These are phyloP conservation scores for Sclerotinia glacialis DNA, from an alignment of 2,329 filamentous ascomycete species.

Conservation along the genomic window DNA sequence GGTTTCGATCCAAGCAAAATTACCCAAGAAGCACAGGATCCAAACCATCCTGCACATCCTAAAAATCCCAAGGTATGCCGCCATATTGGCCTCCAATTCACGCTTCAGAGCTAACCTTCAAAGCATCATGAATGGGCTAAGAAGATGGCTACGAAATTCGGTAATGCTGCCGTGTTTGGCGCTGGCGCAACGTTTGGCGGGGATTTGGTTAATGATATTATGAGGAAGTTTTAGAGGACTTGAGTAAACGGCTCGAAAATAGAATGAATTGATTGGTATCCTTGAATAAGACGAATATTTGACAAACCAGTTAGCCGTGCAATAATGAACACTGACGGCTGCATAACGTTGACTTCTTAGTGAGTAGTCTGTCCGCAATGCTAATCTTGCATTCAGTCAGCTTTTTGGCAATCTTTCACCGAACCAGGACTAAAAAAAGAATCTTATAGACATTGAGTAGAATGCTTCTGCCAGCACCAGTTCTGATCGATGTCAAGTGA, in stretches of 20 bases:
- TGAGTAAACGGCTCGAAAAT: not conserved
- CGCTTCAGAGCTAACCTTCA: constrained; percentile 1
- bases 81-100: not conserved
- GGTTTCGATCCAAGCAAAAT: constrained; percentile 31
- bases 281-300: too few relatives aligned
- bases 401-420: too few relatives aligned
- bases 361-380: not conserved
- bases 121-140: constrained; percentile 38
- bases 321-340: not conserved
- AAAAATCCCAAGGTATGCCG: constrained; percentile 33
- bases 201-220: constrained; percentile 27
- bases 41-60: constrained; percentile 38
- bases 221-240: constrained; percentile 12
- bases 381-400: not conserved
- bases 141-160: constrained; percentile 34
- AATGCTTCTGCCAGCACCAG: too few relatives aligned
- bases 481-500: too few relatives aligned
- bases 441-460: too few relatives aligned
- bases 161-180: constrained; percentile 38
- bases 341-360: not conserved
- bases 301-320: not conserved
- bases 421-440: too few relatives aligned
- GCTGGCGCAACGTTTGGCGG: constrained; percentile 38
- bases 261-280: not conserved
- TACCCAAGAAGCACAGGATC: constrained; percentile 37